phyloP scores from a whole-genome alignment of 2,329 filamentous ascomycete species.

The Alternaria solani region DNA sequence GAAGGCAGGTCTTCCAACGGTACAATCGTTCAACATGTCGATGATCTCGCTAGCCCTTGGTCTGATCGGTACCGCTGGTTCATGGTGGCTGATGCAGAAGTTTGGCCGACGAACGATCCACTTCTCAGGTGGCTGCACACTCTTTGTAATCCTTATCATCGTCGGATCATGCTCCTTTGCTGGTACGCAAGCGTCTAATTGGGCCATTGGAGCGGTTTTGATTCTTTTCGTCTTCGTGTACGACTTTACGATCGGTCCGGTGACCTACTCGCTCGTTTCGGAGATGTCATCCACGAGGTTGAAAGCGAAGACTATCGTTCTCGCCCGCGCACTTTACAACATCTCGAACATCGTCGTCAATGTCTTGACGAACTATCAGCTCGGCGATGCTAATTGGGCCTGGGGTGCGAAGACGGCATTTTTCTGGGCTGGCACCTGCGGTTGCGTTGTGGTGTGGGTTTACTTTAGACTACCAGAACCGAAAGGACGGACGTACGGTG shows the following conservation, averaged over 20 bases:
- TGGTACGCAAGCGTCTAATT: conserved; percentile 56
- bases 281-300: conserved; percentile 83
- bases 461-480: conserved; percentile 84
- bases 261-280: conserved; percentile 85
- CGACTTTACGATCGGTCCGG: conserved; percentile 85
- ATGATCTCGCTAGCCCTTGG: conserved; percentile 68
- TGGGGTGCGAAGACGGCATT: conserved; percentile 87
- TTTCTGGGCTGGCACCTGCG: conserved; percentile 83
- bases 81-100: conserved; percentile 82
- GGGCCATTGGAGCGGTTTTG: conserved; percentile 44
- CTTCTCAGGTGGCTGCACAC: conserved; percentile 67
- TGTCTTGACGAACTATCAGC: conserved; percentile 67
- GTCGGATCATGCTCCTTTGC: conserved; percentile 79
- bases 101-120: conserved; percentile 79
- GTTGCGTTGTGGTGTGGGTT: conserved; percentile 77
- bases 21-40: conserved; percentile 55
- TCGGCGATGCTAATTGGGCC: conserved; percentile 70
- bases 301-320: conserved; percentile 87
- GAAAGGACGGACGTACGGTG: conserved; percentile 78
- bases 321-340: conserved; percentile 78
- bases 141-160: conserved; percentile 73
- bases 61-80: conserved; percentile 78
- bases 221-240: conserved; percentile 69
- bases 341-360: conserved; percentile 80
- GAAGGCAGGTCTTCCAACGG: conserved; percentile 53